These are phyloP conservation scores for Coccomyxa sp. DNA, from an alignment of 139 green algal species.

Conservation along the genomic window DNA sequence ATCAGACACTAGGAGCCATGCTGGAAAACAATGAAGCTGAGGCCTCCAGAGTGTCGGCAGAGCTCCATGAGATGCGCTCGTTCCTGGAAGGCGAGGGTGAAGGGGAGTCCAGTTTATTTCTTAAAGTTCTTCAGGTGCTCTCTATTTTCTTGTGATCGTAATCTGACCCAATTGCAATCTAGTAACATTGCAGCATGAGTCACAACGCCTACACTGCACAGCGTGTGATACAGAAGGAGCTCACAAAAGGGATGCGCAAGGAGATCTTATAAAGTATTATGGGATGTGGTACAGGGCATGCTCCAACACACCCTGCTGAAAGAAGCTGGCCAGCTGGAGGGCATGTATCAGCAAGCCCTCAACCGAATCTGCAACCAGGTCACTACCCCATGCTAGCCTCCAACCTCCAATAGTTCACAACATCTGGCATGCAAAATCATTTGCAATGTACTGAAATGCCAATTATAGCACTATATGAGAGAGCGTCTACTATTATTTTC, in stretches of 20 bases:
- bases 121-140: conserved; percentile 4
- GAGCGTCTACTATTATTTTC: too few relatives aligned
- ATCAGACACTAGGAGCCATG: not conserved
- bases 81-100: not conserved
- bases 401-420: too few relatives aligned
- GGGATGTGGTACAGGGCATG: conserved; percentile 19
- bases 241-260: not conserved
- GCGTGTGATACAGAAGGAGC: too few relatives aligned
- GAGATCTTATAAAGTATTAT: not conserved
- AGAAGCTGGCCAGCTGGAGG: conserved; percentile 17
- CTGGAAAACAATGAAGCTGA: not conserved
- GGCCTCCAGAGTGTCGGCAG: not conserved
- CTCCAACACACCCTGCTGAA: conserved; percentile 23
- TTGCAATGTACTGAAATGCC: too few relatives aligned
- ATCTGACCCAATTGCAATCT: too few relatives aligned
- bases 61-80: not conserved
- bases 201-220: too few relatives aligned
- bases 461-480: too few relatives aligned
- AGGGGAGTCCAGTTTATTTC: not conserved
- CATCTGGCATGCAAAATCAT: too few relatives aligned
- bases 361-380: conserved; percentile 36
- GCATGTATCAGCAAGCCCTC: conserved; percentile 17
- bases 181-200: too few relatives aligned
- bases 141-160: too few relatives aligned
- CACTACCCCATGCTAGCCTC: not conserved